These are phyloP conservation scores for Ogataea naganishii DNA, from an alignment of 805 yeast species.

Conservation along the genomic window DNA sequence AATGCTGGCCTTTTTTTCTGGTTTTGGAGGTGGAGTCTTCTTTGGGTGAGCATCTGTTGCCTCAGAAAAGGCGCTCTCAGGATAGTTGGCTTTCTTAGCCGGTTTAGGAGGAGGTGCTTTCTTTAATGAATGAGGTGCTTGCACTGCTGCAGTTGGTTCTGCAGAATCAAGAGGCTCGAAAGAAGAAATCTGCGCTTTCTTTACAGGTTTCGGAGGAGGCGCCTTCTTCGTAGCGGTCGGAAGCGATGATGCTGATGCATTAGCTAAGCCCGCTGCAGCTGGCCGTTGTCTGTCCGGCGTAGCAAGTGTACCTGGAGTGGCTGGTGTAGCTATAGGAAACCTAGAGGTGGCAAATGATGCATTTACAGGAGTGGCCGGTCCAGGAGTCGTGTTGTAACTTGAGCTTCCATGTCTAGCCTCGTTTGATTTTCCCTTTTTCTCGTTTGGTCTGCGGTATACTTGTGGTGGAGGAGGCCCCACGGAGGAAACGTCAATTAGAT, in stretches of 20 bases:
- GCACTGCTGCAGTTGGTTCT: not conserved
- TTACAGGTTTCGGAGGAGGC: constrained; percentile 13
- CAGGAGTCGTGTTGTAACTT: constrained; percentile 1
- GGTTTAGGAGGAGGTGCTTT: constrained; percentile 1
- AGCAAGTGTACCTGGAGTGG: constrained; percentile 1
- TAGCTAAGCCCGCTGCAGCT: constrained; percentile 1
- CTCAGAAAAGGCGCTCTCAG: not conserved
- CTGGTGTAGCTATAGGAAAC: not conserved
- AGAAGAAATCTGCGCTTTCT: constrained; percentile 4
- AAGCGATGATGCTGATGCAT: not conserved
- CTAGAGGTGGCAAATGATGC: not conserved
- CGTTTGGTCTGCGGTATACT: constrained; percentile 5
- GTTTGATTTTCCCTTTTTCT: constrained; percentile 2
- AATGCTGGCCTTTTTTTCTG: constrained; percentile 23
- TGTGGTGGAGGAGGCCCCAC: constrained; percentile 14
- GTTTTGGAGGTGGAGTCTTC: constrained; percentile 35
- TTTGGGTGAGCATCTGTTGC: constrained; percentile 7
- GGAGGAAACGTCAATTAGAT: constrained; percentile 11
- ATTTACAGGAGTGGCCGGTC: not conserved
- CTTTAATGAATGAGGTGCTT: not conserved
- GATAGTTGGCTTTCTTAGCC: constrained; percentile 5
- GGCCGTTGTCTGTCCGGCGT: not conserved
- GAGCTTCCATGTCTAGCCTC: too few relatives aligned
- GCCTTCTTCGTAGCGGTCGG: constrained; percentile 2
- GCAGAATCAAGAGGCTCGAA: not conserved